These are phyloP conservation scores for Penicillium olsonii DNA, from an alignment of 2,329 filamentous ascomycete species.

Conservation along the genomic window DNA sequence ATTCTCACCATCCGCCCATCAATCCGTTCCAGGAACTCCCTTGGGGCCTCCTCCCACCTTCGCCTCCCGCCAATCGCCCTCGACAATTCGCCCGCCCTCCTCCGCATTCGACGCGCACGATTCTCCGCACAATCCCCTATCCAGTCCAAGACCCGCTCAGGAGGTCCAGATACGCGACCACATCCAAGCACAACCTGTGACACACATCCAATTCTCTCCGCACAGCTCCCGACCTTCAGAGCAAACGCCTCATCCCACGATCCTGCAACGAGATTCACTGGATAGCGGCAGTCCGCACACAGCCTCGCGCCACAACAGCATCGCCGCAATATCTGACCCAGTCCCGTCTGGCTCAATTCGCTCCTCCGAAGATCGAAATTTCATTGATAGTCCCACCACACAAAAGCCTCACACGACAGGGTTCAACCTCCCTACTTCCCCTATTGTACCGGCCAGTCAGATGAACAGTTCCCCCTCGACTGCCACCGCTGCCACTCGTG, in stretches of 20 bases:
- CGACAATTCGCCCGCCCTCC: constrained; percentile 38
- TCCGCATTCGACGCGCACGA: constrained; percentile 42
- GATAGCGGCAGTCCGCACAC: constrained; percentile 80
- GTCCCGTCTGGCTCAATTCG: constrained; percentile 23
- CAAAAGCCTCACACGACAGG: constrained; percentile 15
- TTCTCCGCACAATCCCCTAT: constrained; percentile 31
- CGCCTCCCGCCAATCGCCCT: constrained; percentile 38
- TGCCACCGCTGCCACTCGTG: constrained; percentile 5
- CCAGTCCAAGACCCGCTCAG: constrained; percentile 35
- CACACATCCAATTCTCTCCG: constrained; percentile 32
- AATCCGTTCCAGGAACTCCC: constrained; percentile 51
- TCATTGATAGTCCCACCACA: constrained; percentile 29
- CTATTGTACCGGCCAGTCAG: constrained; percentile 19
- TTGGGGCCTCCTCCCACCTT: constrained; percentile 47
- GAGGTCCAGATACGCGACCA: constrained; percentile 32
- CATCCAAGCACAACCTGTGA: constrained; percentile 28
- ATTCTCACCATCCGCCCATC: constrained; percentile 38
- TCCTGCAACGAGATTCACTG: constrained; percentile 67
- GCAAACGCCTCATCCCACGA: constrained; percentile 39
- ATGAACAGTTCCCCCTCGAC: constrained; percentile 33
- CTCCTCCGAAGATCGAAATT: constrained; percentile 31
- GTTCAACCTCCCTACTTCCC: constrained; percentile 17
- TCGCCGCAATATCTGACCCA: constrained; percentile 28
- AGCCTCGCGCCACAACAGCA: constrained; percentile 34
- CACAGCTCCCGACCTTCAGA: constrained; percentile 46